Base-by-base conservation (phyloP, 1,139 yeast genomes). In the Sugiyamaella novakii region DNA sequence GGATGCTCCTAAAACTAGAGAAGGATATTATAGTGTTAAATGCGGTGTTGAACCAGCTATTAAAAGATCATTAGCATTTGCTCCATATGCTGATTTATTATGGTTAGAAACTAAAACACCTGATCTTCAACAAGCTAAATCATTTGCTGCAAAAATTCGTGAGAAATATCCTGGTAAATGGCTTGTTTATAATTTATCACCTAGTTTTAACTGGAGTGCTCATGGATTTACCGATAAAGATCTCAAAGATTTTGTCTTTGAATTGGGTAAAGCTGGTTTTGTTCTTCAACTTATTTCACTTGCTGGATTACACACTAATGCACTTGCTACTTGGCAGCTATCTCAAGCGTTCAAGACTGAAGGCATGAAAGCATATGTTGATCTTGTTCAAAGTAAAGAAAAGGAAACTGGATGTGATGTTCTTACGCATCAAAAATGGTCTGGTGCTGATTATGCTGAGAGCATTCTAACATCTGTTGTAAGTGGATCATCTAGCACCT, bases 101-200 rank as follows among this genome's bases (percentile, higher is more conserved):
- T 80, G 84, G 84, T 66, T 79, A 18, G 83, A 80, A 61, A 78
- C 84, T 19, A 78, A 78, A 63, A 71, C 73, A 11, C 84, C 84
- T 11, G 73, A 79, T 54, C 62, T 79, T 19, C 59, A 67, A 42
- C 80, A 79, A 59, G 83, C 84, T 5, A 67, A 66, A 52, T 66
- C 63, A 3, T 77, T 80, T 62, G 80, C 83, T 12, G 60, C 63
- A 14, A 63, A 66, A 46, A 75, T 80, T 51, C 80, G 74, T 51
- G 68, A 65, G 14, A 59, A 68, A 31, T 72, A 66, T 57, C 84
- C 84, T n/a, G 72, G 74, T 24, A 77, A 74, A 58, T 76, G 78
- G 70, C 67, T 79, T 15, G 84, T 80, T 3, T 80, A 80, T 61
- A 80, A 80, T 59, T 65, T 80, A 48, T 74, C 79, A 24, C 84